Conservation (phyloP, 208 protist species). For the Leishmania major region DNA sequence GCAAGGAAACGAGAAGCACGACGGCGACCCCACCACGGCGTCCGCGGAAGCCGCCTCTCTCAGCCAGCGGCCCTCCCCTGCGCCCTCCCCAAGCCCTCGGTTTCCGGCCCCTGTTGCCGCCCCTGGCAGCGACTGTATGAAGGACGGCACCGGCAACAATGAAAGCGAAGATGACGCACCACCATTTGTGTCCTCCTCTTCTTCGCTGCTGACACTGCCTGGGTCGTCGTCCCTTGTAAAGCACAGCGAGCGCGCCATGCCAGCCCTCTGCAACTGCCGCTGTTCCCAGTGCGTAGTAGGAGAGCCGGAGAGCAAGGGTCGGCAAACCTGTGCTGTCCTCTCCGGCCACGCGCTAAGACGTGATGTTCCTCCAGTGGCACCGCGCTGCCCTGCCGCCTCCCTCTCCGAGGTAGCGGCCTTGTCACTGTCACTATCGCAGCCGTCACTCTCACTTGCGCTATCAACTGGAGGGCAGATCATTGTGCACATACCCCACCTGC, state of each 20-base stretch:
- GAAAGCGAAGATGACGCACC: neutral
- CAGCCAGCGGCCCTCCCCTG: neutral
- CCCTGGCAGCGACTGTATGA: neutral
- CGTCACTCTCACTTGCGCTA: neutral
- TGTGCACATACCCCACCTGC: neutral
- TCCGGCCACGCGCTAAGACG: neutral
- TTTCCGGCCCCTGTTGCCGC: neutral
- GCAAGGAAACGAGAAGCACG: neutral
- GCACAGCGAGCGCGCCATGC: neutral
- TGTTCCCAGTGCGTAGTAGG: neutral
- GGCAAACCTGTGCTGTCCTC: neutral
- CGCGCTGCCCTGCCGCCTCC: neutral
- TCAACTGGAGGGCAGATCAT: neutral
- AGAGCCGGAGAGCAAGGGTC: neutral
- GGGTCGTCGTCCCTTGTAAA: neutral
- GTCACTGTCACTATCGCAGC: neutral
- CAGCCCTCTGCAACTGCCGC: neutral
- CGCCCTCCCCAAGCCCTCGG: neutral
- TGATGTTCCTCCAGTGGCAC: neutral
- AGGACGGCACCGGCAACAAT: neutral
- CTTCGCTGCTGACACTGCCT: neutral
- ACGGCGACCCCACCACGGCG: neutral
- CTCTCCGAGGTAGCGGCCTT: neutral
- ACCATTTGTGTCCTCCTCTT: neutral
- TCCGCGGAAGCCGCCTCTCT: neutral